A percentile compares a stretch with the other conserved stretches of the same genome.
Evolutionary conservation across 371 early-diverging fungal genomes (phyloP).

Genomic region (Rhizopus arrhizus): DNA sequence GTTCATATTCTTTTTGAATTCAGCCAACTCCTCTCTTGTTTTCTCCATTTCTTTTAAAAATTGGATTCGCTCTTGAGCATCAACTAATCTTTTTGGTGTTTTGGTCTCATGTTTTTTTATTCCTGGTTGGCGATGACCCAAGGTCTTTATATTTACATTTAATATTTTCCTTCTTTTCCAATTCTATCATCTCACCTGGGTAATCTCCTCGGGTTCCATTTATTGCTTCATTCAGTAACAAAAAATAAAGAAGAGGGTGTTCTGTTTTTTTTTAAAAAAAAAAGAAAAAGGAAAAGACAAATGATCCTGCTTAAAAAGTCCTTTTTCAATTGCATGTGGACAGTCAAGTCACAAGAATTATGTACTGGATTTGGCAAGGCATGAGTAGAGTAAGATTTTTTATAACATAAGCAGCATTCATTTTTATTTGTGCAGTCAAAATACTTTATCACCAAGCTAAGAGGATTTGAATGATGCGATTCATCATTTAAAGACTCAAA

Average conservation of each 20-base stretch:
- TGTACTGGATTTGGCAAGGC: too few species aligned
- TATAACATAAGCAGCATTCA: too few species aligned
- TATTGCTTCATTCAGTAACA: conserved; percentile 36
- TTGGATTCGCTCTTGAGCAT: conserved; percentile 25
- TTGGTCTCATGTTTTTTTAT: not conserved
- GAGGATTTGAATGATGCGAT: too few species aligned
- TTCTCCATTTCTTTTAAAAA: conserved; percentile 46
- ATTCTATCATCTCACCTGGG: conserved; percentile 25
- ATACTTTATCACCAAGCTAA: too few species aligned
- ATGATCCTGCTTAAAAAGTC: too few species aligned
- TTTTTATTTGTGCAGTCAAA: too few species aligned
- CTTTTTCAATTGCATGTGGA: too few species aligned
- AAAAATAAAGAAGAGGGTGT: not conserved
- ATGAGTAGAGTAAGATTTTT: too few species aligned
- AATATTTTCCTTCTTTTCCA: not conserved
- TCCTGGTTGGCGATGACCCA: conserved; percentile 10
- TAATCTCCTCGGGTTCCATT: conserved; percentile 44
- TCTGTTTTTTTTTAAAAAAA: conserved; percentile 8
- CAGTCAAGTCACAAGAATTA: too few species aligned
- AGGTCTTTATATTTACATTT: conserved; percentile 5
- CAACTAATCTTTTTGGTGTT: conserved; percentile 1
- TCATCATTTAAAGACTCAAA: too few species aligned
- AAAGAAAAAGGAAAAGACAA: conserved; percentile 14
- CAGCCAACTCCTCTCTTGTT: conserved; percentile 56
- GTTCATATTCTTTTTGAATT: conserved; percentile 59